Evolutionary conservation across 345 rosid species (phyloP), one percentile per base, ranked within the genome.

Genomic region (Orychophragmus violaceus): DNA sequence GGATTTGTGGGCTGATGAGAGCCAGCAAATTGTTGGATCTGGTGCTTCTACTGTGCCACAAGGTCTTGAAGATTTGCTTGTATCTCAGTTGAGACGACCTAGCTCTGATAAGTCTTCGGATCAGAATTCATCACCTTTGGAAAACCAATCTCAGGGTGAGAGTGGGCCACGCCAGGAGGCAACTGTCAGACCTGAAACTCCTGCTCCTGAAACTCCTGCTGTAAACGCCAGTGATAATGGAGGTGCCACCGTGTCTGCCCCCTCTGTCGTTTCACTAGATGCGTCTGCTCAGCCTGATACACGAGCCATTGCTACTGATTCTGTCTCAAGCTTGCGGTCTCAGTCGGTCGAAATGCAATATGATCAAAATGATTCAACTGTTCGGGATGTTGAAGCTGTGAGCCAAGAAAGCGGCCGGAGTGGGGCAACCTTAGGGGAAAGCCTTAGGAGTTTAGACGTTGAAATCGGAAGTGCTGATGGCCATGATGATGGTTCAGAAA

Each of bases 401-500:
- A 93, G 97, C 78, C 98, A 90, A 77, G 98, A 86, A 86, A 93
- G 98, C 58, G 70, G 98, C 50, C 97, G 90, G 56, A 90, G 96
- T 79, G 98, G 96, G 49, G 97, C 94, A 67, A 90, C 98, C 35
- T 80, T 93, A 51, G 97, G 97, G 48, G 98, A 93, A 77, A 93
- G 97, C 79, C 96, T 90, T 32, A 83, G 97, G 70, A 93, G 98
- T 79, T 77, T 93, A 58, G 98, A 93, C 75, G 98, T 93, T 79
- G 97, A 93, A 74, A 93, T 93, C 39, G 98, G 98, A 69, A 93
- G 98, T 79, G 97, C 96, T 36, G 98, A 93, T 88, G 97, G 96
- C 32, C 98, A 86, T 77, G 98, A 90, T 66, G 98, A 90, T 70
- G 94, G 90, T 72, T 89, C 89, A 29, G 98, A 93, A 62, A 88